Evolutionary conservation across 768 basidiomycete species (phyloP), one percentile per base, ranked within the genome.

Genomic region (Suillus brevipes): DNA sequence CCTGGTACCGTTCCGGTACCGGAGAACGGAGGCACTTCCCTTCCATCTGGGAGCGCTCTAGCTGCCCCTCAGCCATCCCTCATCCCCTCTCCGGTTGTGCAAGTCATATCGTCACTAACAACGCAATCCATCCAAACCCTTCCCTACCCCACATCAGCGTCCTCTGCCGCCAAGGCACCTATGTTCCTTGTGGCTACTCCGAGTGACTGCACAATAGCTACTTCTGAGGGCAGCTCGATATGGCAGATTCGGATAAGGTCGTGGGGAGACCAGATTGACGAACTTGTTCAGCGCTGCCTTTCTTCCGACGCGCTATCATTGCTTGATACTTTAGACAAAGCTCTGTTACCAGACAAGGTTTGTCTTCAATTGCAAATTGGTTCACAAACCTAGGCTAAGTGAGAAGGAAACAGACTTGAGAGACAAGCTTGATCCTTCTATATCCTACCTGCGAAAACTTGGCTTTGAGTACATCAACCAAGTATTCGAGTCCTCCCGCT

Each of bases 401-500:
- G 87, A 88, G 66, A 86, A 90, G 53, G 92, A 94, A 70, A 84
- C 82, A 0, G 94, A 95, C 70, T 77, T 84, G 64, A 84, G 87
- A 59, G 95, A 95, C 67, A 92, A 92, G 74, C 82, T 97, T 20
- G 80, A 79, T 25, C 95, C 95, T 1, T 94, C 94, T 0, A 89
- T 99, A 53, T 83, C 84, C 18, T 99, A 99, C 73, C 82, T 99
- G 10, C 95, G 94, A 74, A 94, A 95, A 72, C 82, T 99, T 6
- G 94, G 95, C 0, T 87, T 90, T 2, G 87, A 91, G 68, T 85
- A 98, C 70, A 70, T 96, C 50, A 81, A 89, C 37, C 89, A 93
- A 65, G 89, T 98, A 28, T 93, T 97, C 71, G 82, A 88, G 31
- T 87, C 88, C 12, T 85, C 95, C 0, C 82, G 85, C 20, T 99